A percentile compares a stretch with the other conserved stretches of the same genome.
Evolutionary conservation across 2,329 filamentous ascomycete species (phyloP).

Genomic region (Calonectria hawksworthii): DNA sequence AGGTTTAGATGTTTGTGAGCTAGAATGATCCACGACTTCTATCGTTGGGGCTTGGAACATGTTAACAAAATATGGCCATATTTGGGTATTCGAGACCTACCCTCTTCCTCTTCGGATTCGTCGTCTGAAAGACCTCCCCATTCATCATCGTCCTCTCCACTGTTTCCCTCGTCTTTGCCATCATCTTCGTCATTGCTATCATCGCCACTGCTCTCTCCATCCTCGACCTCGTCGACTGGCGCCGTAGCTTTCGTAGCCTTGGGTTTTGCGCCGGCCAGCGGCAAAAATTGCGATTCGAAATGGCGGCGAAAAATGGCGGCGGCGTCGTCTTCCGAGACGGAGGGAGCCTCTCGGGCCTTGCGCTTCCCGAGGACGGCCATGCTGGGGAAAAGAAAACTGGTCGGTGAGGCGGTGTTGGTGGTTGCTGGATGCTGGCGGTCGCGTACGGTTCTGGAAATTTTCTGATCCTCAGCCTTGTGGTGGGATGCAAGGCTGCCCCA

Average conservation of each 20-base stretch:
- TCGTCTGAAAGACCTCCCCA: constrained; percentile 48
- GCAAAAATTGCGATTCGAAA: constrained; percentile 91
- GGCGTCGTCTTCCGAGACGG: constrained; percentile 64
- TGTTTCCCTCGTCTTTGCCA: constrained; percentile 50
- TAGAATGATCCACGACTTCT: constrained; percentile 74
- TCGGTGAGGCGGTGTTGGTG: neutral
- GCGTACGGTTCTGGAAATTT: constrained; percentile 29
- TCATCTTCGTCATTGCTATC: constrained; percentile 50
- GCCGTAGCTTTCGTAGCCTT: constrained; percentile 43
- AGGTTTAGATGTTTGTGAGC: constrained; percentile 52
- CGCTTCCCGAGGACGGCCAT: constrained; percentile 67
- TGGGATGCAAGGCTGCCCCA: constrained; percentile 45
- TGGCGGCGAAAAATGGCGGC: constrained; percentile 84
- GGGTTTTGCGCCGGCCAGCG: constrained; percentile 63
- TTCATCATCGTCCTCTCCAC: constrained; percentile 39
- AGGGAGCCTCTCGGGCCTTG: constrained; percentile 53
- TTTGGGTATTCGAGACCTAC: constrained; percentile 12
- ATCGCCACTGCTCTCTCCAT: constrained; percentile 44
- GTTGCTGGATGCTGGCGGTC: constrained; percentile 21
- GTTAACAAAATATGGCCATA: neutral
- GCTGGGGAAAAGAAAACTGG: neutral
- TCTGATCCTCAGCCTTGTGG: constrained; percentile 44
- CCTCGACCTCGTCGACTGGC: constrained; percentile 46
- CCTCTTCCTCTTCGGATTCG: constrained; percentile 41
- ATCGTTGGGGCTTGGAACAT: constrained; percentile 52